Base-by-base conservation (phyloP, 345 rosid genomes). In the Mangifera indica region DNA sequence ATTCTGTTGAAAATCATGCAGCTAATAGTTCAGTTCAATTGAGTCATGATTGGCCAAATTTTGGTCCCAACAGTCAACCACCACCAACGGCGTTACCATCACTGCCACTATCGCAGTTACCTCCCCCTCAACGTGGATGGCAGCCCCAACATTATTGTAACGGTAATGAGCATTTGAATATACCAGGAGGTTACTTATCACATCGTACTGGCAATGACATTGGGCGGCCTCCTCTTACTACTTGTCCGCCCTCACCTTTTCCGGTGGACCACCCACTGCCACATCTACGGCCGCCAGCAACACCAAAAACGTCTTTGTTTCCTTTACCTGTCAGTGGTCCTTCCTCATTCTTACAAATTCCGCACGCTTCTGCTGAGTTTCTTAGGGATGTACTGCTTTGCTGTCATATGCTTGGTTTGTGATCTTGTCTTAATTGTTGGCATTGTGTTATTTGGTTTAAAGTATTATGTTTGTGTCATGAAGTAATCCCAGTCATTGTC, bases 201-300 rank as follows among this genome's bases (percentile, higher is more conserved):
- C 77, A 68, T 34, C 73, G 74, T 29, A 32, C 22, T 15, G 66
- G 68, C 71, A 70, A 25, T 9, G 40, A 37, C n/a, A 68, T 42
- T 67, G 72, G 63, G 25, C 90, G 82, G 76, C 86, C 82, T 34
- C 90, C 89, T 29, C 89, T 83, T 69, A 93, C 92, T 25, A 72
- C 81, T 58, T 86, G 92, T 1, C 90, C 95, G 0, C 89, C 93
- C 20, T 89, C 97, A 6, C 92, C 91, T 60, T 73, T 82, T 52
- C 96, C 94, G 5, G 5, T 72, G 48, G 88, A 83, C 51, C 87
- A 81, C 0, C 77, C 80, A 0, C 14, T 61, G 69, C 56, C 54
- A 24, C 63, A 7, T 67, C 55, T 70, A 3, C 60, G 84, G 8
- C 82, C 15, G 42, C 62, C 72, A 5, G 61, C 67, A n/a, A 46